Evolutionary conservation across 495 filamentous ascomycete species (phyloP), one percentile per base, ranked within the genome.

Genomic region (Viridothelium virens): DNA sequence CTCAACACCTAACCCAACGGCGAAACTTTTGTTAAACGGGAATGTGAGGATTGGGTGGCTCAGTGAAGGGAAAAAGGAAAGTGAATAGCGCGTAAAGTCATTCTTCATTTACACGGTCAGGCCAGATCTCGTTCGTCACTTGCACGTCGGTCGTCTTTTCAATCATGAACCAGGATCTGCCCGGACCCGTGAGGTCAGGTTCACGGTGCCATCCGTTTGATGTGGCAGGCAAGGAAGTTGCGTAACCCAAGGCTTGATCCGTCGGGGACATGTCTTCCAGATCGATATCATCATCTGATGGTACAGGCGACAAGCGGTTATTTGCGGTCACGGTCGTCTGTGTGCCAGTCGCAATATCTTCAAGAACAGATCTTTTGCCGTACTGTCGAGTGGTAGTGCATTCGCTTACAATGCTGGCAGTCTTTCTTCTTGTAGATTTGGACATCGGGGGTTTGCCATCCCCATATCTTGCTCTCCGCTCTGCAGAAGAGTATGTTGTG

Each of bases 121-220:
- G 31, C 31, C 25, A 36, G 5, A 18, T 34, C 18, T 59, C 53
- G 2, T 36, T 59, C 53, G 53, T 34, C 53, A 59, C 53, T 4
- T 59, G 25, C 1, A 59, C 53, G 18, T 59, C 53, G 7, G 53
- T 59, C 5, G 53, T 59, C 53, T 36, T 59, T 18, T 59, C 53
- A 59, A 59, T 59, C 31, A 34, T 59, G 53, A 59, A 59, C 53
- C 53, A 59, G 14, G 53, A 59, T 1, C 31, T 18, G 14, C 36
- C 36, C 3, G 53, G 53, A 31, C 31, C 18, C 25, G 31, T 7
- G 6, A 7, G 11, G 31, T 59, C 31, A 36, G 7, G 6, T 0
- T 59, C 3, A 18, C 7, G 6, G 0, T 33, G 33, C 53, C 53
- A 36, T 59, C 53, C 31, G 10, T 0, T 6, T 7, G 53, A 18